Base-by-base conservation (phyloP, 495 filamentous ascomycete species). In the Polyplosphaeria fusca region DNA sequence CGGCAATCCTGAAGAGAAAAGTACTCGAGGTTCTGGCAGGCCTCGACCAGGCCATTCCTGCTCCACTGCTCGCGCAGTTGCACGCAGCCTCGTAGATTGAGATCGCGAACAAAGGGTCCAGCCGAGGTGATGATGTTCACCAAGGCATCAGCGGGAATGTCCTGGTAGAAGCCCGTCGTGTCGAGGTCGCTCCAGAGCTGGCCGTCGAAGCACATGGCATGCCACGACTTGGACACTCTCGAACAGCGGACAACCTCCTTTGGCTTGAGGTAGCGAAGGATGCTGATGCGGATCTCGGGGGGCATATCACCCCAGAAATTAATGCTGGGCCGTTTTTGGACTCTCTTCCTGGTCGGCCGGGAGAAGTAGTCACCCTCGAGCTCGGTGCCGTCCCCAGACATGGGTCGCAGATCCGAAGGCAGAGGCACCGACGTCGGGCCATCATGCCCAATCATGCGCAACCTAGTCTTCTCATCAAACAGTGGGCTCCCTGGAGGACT, bases 131-230 rank as follows among this genome's bases (percentile, higher is more conserved):
- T 88, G 51, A 98, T 88, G 68, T 87, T 91, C 39, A 89, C 82
- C 12, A 98, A 74, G 5, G 87, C 85, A 52, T 86, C 84, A 7
- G 87, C 87, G 0, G 93, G 83, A 52, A 98, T 96, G 37, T 87
- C 82, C 43, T 78, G 79, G 67, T 98, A 98, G 69, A 89, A 97
- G 26, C 86, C 83, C 0, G 91, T 82, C 0, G 89, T 86, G 67
- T 97, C 90, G 38, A 97, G 77, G 42, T 78, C 80, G 0, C 80
- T 81, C 93, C 93, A 98, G 16, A 98, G 73, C 71, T 98, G 93
- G 5, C 93, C 93, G 69, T 98, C 93, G 60, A 89, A 95, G 73
- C 92, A 96, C 76, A 90, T 86, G 27, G 79, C 73, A 69, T 96
- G 76, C 79, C 93, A 97, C 14, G 78, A 68, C 64, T 82, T 89